Evolutionary conservation across 2,329 filamentous ascomycete species (phyloP), one percentile per base, ranked within the genome.

Genomic region (Dryadomyces quercivorus): DNA sequence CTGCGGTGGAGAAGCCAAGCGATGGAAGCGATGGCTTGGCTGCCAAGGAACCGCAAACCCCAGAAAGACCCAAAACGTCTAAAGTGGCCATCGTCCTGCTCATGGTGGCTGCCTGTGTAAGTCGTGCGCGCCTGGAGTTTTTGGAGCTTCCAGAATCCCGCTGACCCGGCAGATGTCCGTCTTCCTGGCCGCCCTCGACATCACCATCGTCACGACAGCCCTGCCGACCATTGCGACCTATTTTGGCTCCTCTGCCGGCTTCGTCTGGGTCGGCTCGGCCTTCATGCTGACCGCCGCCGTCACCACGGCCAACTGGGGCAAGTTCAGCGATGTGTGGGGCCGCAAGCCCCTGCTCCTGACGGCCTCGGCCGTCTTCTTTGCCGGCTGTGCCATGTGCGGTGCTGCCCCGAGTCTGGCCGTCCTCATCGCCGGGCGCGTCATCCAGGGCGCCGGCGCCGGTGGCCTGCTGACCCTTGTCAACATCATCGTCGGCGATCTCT

Each of bases 181-280:
- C 18, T 78, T 80, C 64, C 70, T 80, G 38, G 76, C 76, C 2
- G 76, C 77, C 0, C 69, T 80, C 52, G 77, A 80, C 61, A 69
- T 74, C 52, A 85, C 81, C 34, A 82, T 86, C 63, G 73, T 87
- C 60, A 76, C 84, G 12, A 86, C 83, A 0, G 81, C 83, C 6
- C 73, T 86, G 5, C 83, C 84, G 0, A 81, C 80, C 15, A 86
- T 88, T 59, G 75, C 79, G 5, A 67, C 69, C 38, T 74, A 85
- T 57, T 78, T 91, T 57, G 63, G 81, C 47, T 86, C 85, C 6
- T 80, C 80, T 3, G 72, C 78, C 16, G 86, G 85, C 22, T 91
- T 90, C 67, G 78, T 83, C 52, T 91, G 86, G 88, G 83, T 92
- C 58, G 86, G 86, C 15, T 81, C 78, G 42, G 81, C 85, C 2